Conservation (phyloP, 1,284 basidiomycete species). For the Irpex rosettiformis region DNA sequence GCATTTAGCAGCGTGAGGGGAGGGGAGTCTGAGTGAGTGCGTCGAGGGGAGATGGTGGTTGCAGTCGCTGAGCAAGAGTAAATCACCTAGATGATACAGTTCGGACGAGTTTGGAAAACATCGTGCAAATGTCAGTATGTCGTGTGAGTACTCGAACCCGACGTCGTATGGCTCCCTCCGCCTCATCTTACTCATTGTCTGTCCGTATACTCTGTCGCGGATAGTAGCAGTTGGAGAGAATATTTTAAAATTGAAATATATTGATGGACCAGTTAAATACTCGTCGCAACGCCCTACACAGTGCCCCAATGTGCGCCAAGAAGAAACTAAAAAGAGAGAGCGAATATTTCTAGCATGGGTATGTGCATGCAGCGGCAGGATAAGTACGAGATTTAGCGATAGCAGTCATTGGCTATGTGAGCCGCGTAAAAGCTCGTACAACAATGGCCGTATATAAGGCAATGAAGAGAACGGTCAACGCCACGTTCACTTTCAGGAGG, state of each 20-base stretch:
- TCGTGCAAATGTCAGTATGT: not conserved
- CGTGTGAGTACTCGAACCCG: not conserved
- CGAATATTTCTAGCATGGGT: too few species aligned
- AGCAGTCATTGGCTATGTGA: too few species aligned
- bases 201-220: not conserved
- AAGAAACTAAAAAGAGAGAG: too few species aligned
- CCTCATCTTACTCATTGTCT: too few species aligned
- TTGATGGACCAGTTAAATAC: too few species aligned
- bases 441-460: not conserved
- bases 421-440: not conserved
- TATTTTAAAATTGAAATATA: too few species aligned
- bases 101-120: slow-evolving; percentile 1
- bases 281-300: too few species aligned
- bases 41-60: not conserved
- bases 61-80: not conserved
- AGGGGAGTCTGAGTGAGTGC: not conserved
- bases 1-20: not conserved
- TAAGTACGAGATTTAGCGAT: too few species aligned
- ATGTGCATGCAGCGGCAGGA: too few species aligned
- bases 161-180: too few species aligned
- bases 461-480: not conserved
- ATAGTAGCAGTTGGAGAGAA: too few species aligned
- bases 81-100: not conserved
- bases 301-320: too few species aligned
- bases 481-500: not conserved